Base-by-base conservation (phyloP, 306 rosid species). In the Luffa acutangula region DNA sequence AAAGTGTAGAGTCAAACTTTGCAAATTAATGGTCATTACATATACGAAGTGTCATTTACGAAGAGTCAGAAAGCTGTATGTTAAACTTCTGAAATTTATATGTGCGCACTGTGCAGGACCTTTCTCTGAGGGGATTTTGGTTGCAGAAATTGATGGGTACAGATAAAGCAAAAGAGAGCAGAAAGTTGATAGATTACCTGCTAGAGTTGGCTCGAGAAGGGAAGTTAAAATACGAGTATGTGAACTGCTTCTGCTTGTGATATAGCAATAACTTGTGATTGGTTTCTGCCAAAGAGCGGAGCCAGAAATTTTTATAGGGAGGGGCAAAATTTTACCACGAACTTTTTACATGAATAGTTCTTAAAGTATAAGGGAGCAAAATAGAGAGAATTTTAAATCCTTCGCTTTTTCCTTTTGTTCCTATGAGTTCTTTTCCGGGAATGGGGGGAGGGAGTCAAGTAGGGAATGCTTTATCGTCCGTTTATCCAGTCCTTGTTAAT, bases 41-140 rank as follows among this genome's bases (percentile, higher is more conserved):
- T 42, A 41, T n/a, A 1, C 76, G 2, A 70, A 17, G 34, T 9
- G 4, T 20, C 75, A 39, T 69, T 42, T 69, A 4, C n/a, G n/a
- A 9, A 7, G 52, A 41, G 75, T 9, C 42, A n/a, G 75, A 18
- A 4, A 67, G 7, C 54, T 15, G 21, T 8, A 25, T 25, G 31
- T 25, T 25, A 9, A 31, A 60, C 14, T 25, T 63, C 75, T 69
- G 12, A 63, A 64, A 56, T 3, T 48, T 64, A 58, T 64, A 58
- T 72, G 46, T 57, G 69, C 78, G 31, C 31, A 25, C 31, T 25
- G 82, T 76, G 82, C 92, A 94, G 98, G 93, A 94, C 14, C 85
- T 94, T 84, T 92, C 97, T 75, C 85, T 94, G 81, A 88, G 91
- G 89, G 97, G 98, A 75, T 92, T 94, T 85, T 94, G 97, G 98